Percentiles rank a stretch among this genome's conserved stretches.
These are phyloP conservation scores for Coleophoma crateriformis DNA, from an alignment of 2,329 filamentous ascomycete genomes.

Conservation along the genomic window DNA sequence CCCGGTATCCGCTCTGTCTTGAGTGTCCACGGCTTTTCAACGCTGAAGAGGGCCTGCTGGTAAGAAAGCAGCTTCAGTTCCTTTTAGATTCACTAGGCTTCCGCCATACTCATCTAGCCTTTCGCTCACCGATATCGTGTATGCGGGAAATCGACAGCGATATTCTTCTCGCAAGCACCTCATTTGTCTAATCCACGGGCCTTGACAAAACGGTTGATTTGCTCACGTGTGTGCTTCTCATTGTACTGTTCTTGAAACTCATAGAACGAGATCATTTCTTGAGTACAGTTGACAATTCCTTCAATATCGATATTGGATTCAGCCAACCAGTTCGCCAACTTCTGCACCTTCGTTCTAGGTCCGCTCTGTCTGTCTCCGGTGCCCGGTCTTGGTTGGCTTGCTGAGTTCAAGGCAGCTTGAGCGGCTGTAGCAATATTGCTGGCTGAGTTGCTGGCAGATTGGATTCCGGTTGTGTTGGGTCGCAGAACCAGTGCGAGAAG, in stretches of 20 bases:
- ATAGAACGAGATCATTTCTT: conserved; percentile 68
- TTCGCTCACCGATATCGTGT: too few relatives aligned
- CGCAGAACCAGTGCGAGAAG: conserved; percentile 64
- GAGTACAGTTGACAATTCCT: conserved; percentile 63
- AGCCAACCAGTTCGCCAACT: conserved; percentile 61
- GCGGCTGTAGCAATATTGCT: conserved; percentile 26
- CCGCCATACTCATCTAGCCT: too few relatives aligned
- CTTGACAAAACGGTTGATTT: conserved; percentile 30
- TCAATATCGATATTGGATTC: conserved; percentile 66
- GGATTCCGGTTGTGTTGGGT: conserved; percentile 42
- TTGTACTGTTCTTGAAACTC: conserved; percentile 39
- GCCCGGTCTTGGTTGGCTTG: conserved; percentile 15
- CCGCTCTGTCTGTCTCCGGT: conserved; percentile 13
- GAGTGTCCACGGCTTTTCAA: too few relatives aligned
- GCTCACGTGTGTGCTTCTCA: conserved; percentile 28
- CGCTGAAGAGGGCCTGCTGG: too few relatives aligned
- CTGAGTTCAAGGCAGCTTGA: conserved; percentile 24
- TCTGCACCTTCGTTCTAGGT: conserved; percentile 33
- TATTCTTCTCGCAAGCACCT: background rate
- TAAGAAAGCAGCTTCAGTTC: too few relatives aligned
- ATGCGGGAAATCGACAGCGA: too few relatives aligned
- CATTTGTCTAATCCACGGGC: conserved; percentile 27
- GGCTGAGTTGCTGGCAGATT: conserved; percentile 33
- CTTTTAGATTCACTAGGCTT: too few relatives aligned
- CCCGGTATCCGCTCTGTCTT: too few relatives aligned